Evolutionary conservation across 495 filamentous ascomycete genomes (phyloP).

Genomic region (Viridothelium virens): DNA sequence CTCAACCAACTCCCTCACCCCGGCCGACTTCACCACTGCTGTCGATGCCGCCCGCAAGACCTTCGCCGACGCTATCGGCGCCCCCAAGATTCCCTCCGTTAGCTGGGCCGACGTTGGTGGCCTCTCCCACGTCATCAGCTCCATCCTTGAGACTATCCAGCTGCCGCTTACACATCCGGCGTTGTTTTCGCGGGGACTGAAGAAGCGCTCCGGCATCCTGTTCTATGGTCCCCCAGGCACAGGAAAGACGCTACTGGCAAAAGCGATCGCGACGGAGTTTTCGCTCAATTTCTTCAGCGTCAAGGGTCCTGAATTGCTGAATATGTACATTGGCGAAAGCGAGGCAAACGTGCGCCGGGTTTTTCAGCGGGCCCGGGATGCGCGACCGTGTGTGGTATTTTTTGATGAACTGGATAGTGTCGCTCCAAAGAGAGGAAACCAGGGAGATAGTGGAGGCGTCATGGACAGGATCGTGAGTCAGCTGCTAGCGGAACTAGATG

Average conservation of each 20-base stretch:
- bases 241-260: slow-evolving; percentile 92
- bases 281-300: slow-evolving; percentile 98
- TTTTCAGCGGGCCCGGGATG: slow-evolving; percentile 90
- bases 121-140: slow-evolving; percentile 85
- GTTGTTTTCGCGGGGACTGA: slow-evolving; percentile 96
- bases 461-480: slow-evolving; percentile 99
- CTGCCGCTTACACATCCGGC: slow-evolving; percentile 87
- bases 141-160: slow-evolving; percentile 93
- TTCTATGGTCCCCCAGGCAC: slow-evolving; percentile 98
- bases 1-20: slow-evolving; percentile 66
- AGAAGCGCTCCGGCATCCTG: slow-evolving; percentile 93
- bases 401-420: slow-evolving; percentile 98
- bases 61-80: slow-evolving; percentile 93
- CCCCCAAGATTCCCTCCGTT: slow-evolving; percentile 96
- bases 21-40: slow-evolving; percentile 77
- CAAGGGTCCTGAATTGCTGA: slow-evolving; percentile 93
- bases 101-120: slow-evolving; percentile 95
- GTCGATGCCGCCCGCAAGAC: slow-evolving; percentile 94
- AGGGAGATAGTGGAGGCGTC: slow-evolving; percentile 94
- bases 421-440: slow-evolving; percentile 93
- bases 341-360: slow-evolving; percentile 96
- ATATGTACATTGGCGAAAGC: slow-evolving; percentile 99
- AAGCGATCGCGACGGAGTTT: slow-evolving; percentile 97
- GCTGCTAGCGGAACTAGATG: slow-evolving; percentile 88
- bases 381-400: slow-evolving; percentile 95